Evolutionary conservation across 2,329 filamentous ascomycete species (phyloP), one percentile per base, ranked within the genome.

Genomic region (Passalora sequoiae): DNA sequence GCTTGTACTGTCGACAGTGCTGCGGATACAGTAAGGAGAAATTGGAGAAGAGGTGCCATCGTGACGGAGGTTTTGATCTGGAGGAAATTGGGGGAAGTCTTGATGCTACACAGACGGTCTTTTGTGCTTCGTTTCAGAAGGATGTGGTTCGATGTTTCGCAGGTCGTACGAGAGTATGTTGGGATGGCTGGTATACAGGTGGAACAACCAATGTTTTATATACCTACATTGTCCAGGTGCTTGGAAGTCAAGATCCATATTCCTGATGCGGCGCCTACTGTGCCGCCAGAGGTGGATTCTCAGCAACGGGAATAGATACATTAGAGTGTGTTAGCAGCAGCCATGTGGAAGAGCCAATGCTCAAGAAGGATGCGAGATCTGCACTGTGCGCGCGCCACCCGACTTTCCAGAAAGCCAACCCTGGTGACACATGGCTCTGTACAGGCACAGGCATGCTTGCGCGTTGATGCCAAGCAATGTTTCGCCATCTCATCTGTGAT

Each of bases 351-450:
- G n/a, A 17, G 38, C 33, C 43, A 19, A 38, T 22, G 27, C 39
- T 15, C 38, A 16, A 19, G 22, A 21, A 32, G 31, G 30, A 46
- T 40, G 41, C 29, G 17, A 35, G 44, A 51, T 51, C 44, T 44
- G 39, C 40, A 32, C 32, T 37, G 36, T 41, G 22, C 17, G 37
- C 37, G 45, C 38, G 45, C 45, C 45, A 48, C 39, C 31, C 30
- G 15, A 22, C 33, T 2, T 24, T n/a, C 17, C 33, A 27, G 25
- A 38, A 38, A 38, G 41, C 40, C 44, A 40, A 42, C 36, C 36
- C 24, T 15, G 25, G 43, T 22, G 45, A 41, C 44, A 47, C 44
- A 51, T 51, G 42, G 48, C 42, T 12, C n/a, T n/a, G n/a, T n/a
- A n/a, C n/a, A n/a, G n/a, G n/a, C 6, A 27, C 24, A 6, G 21